Evolutionary conservation across 2,329 filamentous ascomycete genomes (phyloP), one percentile per base, ranked within the genome.

Genomic region (Nemania sp.): DNA sequence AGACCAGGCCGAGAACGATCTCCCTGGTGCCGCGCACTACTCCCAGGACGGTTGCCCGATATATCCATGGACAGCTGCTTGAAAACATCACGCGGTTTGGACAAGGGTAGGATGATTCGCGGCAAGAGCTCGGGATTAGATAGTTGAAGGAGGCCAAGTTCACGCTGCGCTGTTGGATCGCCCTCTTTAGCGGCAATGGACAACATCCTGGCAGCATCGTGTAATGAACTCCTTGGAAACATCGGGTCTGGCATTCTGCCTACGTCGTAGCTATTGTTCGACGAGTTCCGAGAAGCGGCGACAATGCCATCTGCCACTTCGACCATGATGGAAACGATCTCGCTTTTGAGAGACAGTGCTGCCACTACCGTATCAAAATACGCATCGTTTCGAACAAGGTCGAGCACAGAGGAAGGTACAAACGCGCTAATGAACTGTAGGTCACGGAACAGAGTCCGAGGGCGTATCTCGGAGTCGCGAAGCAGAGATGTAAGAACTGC

Each of bases 101-200:
- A 90, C 46, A 97, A 80, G 1, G 94, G 94, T 36, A 95, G 77
- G 0, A 91, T 91, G 7, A 91, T 88, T 20, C 90, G 83, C 61
- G 84, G 82, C 11, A 97, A 84, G 14, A 94, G 81, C 68, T 96
- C 91, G 0, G 94, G 92, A 63, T 96, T 89, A 0, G 91, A 94
- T 33, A 99, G 82, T 70, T 97, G 97, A 65, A 97, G 88, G 58
- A 96, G 89, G 1, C 90, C 94, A 14, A 99, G 81, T 73, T 99
- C 94, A 45, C 94, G 86, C 74, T 97, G 92, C 5, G 93, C 92
- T 11, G 90, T 89, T 0, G 91, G 81, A 56, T 92, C 85, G 33
- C 93, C 92, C 73, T 99, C 94, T 69, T 92, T 94, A 14, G 94
- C 94, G 1, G 92, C 93, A 68, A 97, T 94, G 58, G 90, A 88